Percentiles rank a stretch among this genome's conserved stretches.
Conservation (phyloP, 371 early-diverging fungal species). For the Lichtheimia ramosa region DNA sequence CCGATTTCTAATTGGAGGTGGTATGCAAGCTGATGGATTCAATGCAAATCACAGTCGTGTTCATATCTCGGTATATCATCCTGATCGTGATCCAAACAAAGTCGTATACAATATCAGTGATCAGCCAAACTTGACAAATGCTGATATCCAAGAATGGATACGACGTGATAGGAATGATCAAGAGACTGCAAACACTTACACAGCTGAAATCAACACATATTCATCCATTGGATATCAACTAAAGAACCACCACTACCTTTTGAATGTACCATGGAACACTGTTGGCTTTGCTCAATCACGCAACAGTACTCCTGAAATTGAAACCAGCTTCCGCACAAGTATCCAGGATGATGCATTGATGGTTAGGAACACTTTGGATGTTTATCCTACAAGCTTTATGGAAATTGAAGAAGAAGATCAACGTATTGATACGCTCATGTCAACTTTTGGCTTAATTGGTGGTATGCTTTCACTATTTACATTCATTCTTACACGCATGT, state of each 20-base stretch:
- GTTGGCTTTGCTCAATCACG: not conserved
- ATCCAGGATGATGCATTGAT: not conserved
- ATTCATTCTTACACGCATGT: not conserved
- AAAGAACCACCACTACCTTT: not conserved
- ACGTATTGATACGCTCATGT: not conserved
- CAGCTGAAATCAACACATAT: not conserved
- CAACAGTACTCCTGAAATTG: not conserved
- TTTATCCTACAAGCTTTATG: not conserved
- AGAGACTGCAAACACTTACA: not conserved
- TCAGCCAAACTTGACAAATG: not conserved
- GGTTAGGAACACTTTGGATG: not conserved
- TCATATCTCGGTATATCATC: not conserved
- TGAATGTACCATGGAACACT: not conserved
- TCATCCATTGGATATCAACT: slow-evolving; percentile 1
- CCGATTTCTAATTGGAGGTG: not conserved
- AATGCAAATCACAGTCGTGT: not conserved
- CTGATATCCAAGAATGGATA: not conserved
- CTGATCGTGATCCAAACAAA: not conserved
- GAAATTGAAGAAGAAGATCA: not conserved
- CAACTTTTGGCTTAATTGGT: not conserved
- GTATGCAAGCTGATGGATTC: not conserved
- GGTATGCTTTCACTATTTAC: not conserved
- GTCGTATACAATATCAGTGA: not conserved
- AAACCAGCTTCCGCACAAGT: not conserved
- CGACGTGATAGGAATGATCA: not conserved